Conservation (phyloP, 129 eudicot species). For the Flaveria ramosissima region DNA sequence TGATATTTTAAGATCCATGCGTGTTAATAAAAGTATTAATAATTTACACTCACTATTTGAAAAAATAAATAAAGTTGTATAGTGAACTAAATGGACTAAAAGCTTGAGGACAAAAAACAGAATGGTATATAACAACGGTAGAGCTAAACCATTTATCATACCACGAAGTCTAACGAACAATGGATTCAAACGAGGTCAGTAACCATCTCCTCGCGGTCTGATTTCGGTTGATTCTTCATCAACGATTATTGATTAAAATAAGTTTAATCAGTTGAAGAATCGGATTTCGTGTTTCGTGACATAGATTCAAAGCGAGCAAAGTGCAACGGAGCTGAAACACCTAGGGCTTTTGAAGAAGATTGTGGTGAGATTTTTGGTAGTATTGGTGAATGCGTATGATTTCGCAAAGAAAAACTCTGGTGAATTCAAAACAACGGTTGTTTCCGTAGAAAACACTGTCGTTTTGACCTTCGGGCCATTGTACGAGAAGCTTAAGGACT, state of each 20-base stretch:
- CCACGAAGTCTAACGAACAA: neutral
- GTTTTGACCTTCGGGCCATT: slow-evolving; percentile 49
- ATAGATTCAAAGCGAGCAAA: slow-evolving; percentile 43
- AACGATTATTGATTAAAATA: neutral
- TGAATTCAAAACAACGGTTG: slow-evolving; percentile 43
- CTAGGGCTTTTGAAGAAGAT: slow-evolving; percentile 54
- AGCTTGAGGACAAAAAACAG: neutral
- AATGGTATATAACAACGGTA: neutral
- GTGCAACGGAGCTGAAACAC: slow-evolving; percentile 47
- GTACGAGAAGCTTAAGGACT: slow-evolving; percentile 44
- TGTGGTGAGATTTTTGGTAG: slow-evolving; percentile 35
- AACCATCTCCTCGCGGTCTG: neutral
- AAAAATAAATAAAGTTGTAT: neutral
- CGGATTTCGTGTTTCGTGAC: neutral
- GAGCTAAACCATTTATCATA: neutral
- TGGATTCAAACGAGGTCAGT: slow-evolving; percentile 43
- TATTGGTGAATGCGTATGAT: slow-evolving; percentile 46
- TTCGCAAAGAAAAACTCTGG: slow-evolving; percentile 62
- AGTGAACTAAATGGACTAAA: slow-evolving; percentile 14
- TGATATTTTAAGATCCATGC: neutral
- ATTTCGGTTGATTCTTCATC: neutral
- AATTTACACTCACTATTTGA: neutral
- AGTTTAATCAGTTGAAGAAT: slow-evolving; percentile 13
- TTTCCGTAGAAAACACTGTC: slow-evolving; percentile 50
- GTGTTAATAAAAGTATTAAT: neutral